Base-by-base conservation (phyloP, 2,329 filamentous ascomycete species). In the Lasiodiplodia theobromae region DNA sequence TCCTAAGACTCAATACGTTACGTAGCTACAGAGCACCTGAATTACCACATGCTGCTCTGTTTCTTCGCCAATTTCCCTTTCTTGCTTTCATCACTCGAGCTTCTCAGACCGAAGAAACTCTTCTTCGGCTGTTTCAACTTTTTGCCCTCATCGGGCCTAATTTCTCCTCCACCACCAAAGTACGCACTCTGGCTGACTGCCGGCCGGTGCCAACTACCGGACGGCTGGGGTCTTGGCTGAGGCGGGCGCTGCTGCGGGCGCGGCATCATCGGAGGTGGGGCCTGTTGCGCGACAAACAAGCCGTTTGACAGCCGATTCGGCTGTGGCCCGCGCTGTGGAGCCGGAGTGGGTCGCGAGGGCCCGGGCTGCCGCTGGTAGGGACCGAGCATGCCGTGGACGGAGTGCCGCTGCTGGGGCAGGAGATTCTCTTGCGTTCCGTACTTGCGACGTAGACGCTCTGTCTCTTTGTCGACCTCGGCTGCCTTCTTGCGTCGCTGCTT, bases 391-490 rank as follows among this genome's bases (percentile, higher is more conserved):
- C 51, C 34, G 25, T 58, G 54, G 11, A 64, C 21, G 7, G 52
- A 66, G 34, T 56, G 63, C 7, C 63, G 51, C 2, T 62, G 66
- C 34, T 44, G 28, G 3, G 37, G 40, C 2, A 62, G 47, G 12
- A 63, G 31, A 47, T 63, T 63, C 38, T 68, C 67, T 51, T 68
- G 67, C 34, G 58, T 83, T 58, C 92, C 91, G 73, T 92, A 94
- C 73, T 90, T 79, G 72, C 84, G 87, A 25, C 88, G 84, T 8
- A 97, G 81, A 0, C 93, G 86, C 72, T 90, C 90, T 0, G 93
- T 97, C 79, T 97, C 94, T 53, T 88, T 88, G 44, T 97, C 82
- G 16, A 86, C 74, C 66, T 87, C 86, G 1, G 82, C 83, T 70
- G 88, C 83, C 69, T 81, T 83, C 34, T 80, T 78, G 67, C 82